A percentile compares a stretch with the other conserved stretches of the same genome.
These are phyloP conservation scores for Thymus mandschuricus DNA, from an alignment of 257 asterid genomes.

Conservation along the genomic window DNA sequence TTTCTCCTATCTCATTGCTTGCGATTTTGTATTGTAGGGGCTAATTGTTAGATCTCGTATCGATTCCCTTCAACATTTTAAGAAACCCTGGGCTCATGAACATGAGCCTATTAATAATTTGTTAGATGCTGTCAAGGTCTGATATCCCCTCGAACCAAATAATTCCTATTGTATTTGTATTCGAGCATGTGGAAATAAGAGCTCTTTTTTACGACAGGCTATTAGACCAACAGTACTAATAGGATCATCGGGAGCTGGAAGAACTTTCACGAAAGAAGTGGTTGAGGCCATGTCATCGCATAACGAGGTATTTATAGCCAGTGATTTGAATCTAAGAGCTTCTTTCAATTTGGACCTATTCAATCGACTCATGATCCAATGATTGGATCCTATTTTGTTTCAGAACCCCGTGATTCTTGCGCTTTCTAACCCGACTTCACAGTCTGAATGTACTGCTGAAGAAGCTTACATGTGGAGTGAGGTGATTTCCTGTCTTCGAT, in stretches of 20 bases:
- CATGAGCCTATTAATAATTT: constrained; percentile 64
- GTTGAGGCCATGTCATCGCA: constrained; percentile 71
- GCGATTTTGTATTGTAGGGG: constrained; percentile 49
- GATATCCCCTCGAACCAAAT: constrained; percentile 2
- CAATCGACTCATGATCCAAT: not conserved
- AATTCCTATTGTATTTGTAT: not conserved
- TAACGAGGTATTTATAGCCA: constrained; percentile 58
- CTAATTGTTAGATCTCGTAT: constrained; percentile 72
- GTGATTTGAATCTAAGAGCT: not conserved
- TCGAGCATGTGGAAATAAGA: not conserved
- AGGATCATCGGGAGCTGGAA: constrained; percentile 96
- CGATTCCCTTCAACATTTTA: constrained; percentile 81
- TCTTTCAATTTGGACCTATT: not conserved
- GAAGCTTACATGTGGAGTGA: constrained; percentile 90
- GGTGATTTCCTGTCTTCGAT: constrained; percentile 41
- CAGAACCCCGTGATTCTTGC: constrained; percentile 91
- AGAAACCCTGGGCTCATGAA: constrained; percentile 92
- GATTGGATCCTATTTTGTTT: constrained; percentile 13
- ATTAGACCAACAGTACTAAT: constrained; percentile 86
- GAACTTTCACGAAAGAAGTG: constrained; percentile 87
- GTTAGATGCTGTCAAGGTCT: constrained; percentile 83
- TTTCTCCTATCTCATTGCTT: not conserved
- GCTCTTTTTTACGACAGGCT: constrained; percentile 47
- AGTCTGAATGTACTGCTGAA: constrained; percentile 92
- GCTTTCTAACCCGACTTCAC: constrained; percentile 94